phyloP scores from a whole-genome alignment of 2,329 filamentous ascomycete species.

The Paracamarosporium sp. region DNA sequence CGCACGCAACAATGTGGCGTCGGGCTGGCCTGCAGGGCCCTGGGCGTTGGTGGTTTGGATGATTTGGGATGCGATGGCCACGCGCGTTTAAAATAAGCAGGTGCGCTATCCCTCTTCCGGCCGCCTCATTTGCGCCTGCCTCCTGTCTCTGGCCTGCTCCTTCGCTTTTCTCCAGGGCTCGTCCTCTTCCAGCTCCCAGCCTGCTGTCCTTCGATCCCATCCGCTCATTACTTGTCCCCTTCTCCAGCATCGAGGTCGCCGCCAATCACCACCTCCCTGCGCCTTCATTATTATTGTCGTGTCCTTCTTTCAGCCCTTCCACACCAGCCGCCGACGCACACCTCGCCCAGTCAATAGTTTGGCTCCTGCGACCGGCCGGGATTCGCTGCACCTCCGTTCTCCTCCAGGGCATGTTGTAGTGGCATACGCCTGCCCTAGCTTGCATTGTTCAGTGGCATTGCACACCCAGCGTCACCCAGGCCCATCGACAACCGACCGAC shows the following conservation, averaged over 20 bases:
- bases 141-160: constrained; percentile 44
- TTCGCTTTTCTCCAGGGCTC: constrained; percentile 35
- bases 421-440: constrained; percentile 18
- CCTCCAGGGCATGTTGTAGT: constrained; percentile 20
- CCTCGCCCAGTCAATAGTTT: constrained; percentile 31
- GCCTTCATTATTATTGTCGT: constrained; percentile 47
- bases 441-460: constrained; percentile 18
- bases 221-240: constrained; percentile 47
- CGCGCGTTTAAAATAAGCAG: constrained; percentile 39
- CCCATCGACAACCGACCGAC: constrained; percentile 25
- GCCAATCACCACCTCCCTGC: constrained; percentile 42
- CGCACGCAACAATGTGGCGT: not conserved
- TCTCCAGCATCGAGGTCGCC: constrained; percentile 35
- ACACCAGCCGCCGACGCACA: constrained; percentile 29
- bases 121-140: constrained; percentile 42
- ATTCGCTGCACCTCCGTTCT: constrained; percentile 21
- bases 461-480: constrained; percentile 21
- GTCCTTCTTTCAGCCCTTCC: constrained; percentile 44
- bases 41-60: constrained; percentile 22
- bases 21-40: constrained; percentile 20
- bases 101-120: constrained; percentile 31
- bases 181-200: constrained; percentile 24
- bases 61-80: constrained; percentile 23
- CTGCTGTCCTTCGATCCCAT: constrained; percentile 39
- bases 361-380: constrained; percentile 27